These are phyloP conservation scores for Oryza glaberrima DNA, from an alignment of 176 grass and related monocot genomes.

Conservation along the genomic window DNA sequence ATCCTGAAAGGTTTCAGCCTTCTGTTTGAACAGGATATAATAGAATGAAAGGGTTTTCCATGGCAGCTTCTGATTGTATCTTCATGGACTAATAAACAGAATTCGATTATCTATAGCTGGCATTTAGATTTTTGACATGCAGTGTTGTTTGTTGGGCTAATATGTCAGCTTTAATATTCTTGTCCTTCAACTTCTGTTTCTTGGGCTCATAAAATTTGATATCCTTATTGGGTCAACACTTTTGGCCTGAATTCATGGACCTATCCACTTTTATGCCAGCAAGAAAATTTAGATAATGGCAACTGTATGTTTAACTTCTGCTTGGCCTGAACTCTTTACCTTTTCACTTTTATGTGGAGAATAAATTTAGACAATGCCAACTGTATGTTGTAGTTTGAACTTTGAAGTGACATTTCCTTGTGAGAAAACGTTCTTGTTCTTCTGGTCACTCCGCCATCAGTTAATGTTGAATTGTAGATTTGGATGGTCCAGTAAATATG, in stretches of 20 bases:
- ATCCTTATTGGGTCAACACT: not conserved
- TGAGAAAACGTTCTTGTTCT: not conserved
- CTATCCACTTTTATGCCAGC: not conserved
- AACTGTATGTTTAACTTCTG: not conserved
- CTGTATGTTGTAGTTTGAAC: not conserved
- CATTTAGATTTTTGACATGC: not conserved
- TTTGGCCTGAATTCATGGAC: not conserved
- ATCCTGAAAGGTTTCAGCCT: constrained; percentile 16
- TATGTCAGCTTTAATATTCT: not conserved
- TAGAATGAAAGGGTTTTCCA: constrained; percentile 18
- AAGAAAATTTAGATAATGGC: not conserved
- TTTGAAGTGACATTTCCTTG: not conserved
- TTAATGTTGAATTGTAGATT: constrained; percentile 7
- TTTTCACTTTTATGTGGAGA: not conserved
- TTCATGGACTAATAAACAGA: not conserved
- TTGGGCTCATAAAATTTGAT: not conserved
- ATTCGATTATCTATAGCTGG: not conserved
- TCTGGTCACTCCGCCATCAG: not conserved
- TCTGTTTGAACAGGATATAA: constrained; percentile 27
- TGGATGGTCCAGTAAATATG: not conserved
- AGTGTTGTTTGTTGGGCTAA: not conserved
- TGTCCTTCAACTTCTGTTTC: not conserved
- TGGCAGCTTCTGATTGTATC: not conserved
- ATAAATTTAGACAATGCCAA: not conserved
- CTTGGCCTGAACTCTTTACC: not conserved